Conservation (phyloP, 257 asterid genomes). For the Galeopsis tetrahit region DNA sequence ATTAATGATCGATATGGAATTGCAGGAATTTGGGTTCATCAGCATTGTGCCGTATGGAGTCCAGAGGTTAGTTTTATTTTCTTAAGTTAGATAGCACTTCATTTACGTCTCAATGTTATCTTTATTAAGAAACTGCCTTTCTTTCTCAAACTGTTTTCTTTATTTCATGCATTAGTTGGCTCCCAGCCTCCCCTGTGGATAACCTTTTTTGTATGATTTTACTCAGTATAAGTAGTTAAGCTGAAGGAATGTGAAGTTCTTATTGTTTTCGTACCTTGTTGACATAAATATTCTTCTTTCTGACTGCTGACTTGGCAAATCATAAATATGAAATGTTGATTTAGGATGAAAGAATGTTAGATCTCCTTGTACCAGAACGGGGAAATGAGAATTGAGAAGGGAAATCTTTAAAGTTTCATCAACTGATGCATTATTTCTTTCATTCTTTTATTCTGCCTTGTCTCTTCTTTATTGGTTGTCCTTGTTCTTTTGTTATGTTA, state of each 20-base stretch:
- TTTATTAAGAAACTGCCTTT: slow-evolving; percentile 20
- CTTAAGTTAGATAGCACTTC: slow-evolving; percentile 18
- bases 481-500: background rate
- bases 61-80: slow-evolving; percentile 78
- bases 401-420: slow-evolving; percentile 2
- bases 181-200: background rate
- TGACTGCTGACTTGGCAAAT: slow-evolving; percentile 7
- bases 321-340: slow-evolving; percentile 6
- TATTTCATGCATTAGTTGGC: slow-evolving; percentile 21
- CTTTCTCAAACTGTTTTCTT: slow-evolving; percentile 4
- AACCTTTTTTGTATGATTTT: slow-evolving; percentile 1
- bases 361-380: background rate
- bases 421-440: background rate
- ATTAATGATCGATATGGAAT: slow-evolving; percentile 93
- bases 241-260: slow-evolving; percentile 6
- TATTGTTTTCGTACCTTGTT: slow-evolving; percentile 8
- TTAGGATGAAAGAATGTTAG: background rate
- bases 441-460: background rate
- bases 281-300: slow-evolving; percentile 7
- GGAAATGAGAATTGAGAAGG: slow-evolving; percentile 12
- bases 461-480: background rate
- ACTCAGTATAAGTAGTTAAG: slow-evolving; percentile 11
- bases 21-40: slow-evolving; percentile 99
- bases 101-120: slow-evolving; percentile 13
- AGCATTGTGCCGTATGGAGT: slow-evolving; percentile 99